A percentile compares a stretch with the other conserved stretches of the same genome.
Evolutionary conservation across 192 early-diverging fungal species (phyloP).

Genomic region (Phycomyces blakesleeanus): DNA sequence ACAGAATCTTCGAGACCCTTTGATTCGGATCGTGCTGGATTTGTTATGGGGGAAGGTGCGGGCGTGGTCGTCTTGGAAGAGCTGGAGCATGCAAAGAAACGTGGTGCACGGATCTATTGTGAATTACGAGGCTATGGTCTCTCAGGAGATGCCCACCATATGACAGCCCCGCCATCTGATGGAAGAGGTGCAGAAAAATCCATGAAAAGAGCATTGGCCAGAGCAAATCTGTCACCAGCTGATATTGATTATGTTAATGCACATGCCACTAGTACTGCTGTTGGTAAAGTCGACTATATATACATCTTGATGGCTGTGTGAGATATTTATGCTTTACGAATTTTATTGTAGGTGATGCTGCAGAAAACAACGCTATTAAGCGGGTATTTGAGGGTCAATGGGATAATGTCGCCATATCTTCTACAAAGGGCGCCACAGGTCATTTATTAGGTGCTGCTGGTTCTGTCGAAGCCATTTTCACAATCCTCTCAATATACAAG

Average conservation of each 20-base stretch:
- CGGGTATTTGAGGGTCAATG: conserved; percentile 60
- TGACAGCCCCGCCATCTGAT: conserved; percentile 86
- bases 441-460: conserved; percentile 96
- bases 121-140: conserved; percentile 88
- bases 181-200: conserved; percentile 84
- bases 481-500: conserved; percentile 70
- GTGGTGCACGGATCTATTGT: conserved; percentile 89
- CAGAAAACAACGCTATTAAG: conserved; percentile 85
- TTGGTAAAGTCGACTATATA: conserved; percentile 42
- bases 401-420: conserved; percentile 67
- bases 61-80: conserved; percentile 89
- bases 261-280: conserved; percentile 86
- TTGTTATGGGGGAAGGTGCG: conserved; percentile 93
- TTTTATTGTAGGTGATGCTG: conserved; percentile 63
- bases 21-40: conserved; percentile 81
- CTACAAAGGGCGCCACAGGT: conserved; percentile 88
- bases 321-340: conserved; percentile 12
- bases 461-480: conserved; percentile 88
- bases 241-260: conserved; percentile 90
- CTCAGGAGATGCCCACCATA: conserved; percentile 89
- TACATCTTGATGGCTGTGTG: background rate
- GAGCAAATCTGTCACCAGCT: conserved; percentile 50
- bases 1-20: conserved; percentile 85
- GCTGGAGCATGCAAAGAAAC: conserved; percentile 75
- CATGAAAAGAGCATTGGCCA: conserved; percentile 75